Evolutionary conservation across 139 green algal genomes (phyloP), one percentile per base, ranked within the genome.

Genomic region (Desmodesmus armatus): DNA sequence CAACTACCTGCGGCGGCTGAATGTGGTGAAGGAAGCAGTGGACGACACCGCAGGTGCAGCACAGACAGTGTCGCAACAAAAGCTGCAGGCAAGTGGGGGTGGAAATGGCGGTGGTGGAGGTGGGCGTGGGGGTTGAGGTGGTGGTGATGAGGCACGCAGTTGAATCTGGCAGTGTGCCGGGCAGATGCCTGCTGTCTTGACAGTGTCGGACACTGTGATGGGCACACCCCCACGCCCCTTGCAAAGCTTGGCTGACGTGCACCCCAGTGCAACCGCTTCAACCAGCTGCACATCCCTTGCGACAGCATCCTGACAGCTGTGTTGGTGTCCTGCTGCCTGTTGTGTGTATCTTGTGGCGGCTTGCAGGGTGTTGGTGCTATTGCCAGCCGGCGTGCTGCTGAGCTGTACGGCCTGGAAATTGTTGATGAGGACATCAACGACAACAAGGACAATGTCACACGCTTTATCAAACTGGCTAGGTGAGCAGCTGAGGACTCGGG

Each of bases 11-110:
- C 83, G 94, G 0, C 58, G 70, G 13, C 78, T 97, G 87, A 83
- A 90, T 49, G 91, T 96, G 31, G 90, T 93, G 4, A 91, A 93
- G 27, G 94, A 99, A 82, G 95, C 94, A 17, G 94, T 98, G 2
- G 92, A 97, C 82, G 97, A 99, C 90, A 99, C 97, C 25, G 97
- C 97, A 7, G 97, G 96, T 0, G 94, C 96, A 37, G 96, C 97
- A 29, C 88, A 87, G 49, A 73, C 72, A 47, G 73, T 88, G 62
- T 43, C 65, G n/a, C 62, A 58, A 37, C 82, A 90, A 44, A 49
- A 85, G 58, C 75, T 90, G 47, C 49, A 89, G 85, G 85, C n/a
- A n/a, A n/a, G n/a, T n/a, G n/a, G n/a, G n/a, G n/a, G n/a, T n/a
- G n/a, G n/a, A n/a, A n/a, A n/a, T n/a, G n/a, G n/a, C n/a, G n/a